Conservation (phyloP, 2,329 filamentous ascomycete species). For the Penicillium sp. region DNA sequence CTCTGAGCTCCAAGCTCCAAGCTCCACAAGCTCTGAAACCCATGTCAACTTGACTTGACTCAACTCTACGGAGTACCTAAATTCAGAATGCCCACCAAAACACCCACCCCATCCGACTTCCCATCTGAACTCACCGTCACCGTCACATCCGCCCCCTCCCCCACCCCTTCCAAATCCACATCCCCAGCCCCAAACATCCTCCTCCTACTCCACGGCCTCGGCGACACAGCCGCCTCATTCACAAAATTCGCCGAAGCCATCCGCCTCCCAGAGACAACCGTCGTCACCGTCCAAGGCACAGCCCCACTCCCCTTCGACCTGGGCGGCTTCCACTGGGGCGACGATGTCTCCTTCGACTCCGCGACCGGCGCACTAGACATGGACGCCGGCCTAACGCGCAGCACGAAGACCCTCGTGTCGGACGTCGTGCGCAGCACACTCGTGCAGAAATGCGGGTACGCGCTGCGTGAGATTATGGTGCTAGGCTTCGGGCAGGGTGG, state of each 20-base stretch:
- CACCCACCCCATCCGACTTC: slow-evolving; percentile 41
- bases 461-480: slow-evolving; percentile 51
- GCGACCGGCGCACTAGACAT: slow-evolving; percentile 48
- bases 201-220: slow-evolving; percentile 74
- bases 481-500: slow-evolving; percentile 63
- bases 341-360: slow-evolving; percentile 52
- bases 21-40: not conserved
- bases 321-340: slow-evolving; percentile 61
- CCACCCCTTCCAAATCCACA: slow-evolving; percentile 29
- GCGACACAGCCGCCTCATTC: slow-evolving; percentile 64
- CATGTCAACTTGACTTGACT: not conserved
- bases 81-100: slow-evolving; percentile 27
- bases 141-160: slow-evolving; percentile 26
- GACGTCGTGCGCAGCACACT: slow-evolving; percentile 48
- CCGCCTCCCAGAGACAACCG: slow-evolving; percentile 65
- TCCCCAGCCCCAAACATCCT: slow-evolving; percentile 61
- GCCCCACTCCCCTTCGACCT: slow-evolving; percentile 60
- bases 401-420: slow-evolving; percentile 41
- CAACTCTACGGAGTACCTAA: no score
- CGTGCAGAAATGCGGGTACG: slow-evolving; percentile 52
- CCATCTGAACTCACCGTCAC: slow-evolving; percentile 35
- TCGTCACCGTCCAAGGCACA: slow-evolving; percentile 65
- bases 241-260: slow-evolving; percentile 59
- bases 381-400: slow-evolving; percentile 53
- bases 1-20: not conserved